A percentile compares a stretch with the other conserved stretches of the same genome.
Conservation (phyloP, 75 land plant species). For the Sequoia sempervirens region DNA sequence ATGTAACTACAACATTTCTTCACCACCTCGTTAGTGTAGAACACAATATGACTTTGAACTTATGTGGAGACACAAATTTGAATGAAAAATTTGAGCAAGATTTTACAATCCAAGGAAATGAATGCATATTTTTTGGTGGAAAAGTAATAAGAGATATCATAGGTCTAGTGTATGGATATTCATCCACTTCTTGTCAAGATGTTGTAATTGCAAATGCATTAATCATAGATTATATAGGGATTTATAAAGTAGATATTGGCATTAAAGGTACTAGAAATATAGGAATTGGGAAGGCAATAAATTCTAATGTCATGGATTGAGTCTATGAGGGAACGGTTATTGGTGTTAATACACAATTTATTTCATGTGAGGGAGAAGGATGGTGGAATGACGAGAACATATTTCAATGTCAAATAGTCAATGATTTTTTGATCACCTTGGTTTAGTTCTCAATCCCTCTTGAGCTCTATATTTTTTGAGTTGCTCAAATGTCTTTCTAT, state of each 20-base stretch:
- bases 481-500: constrained; percentile 38
- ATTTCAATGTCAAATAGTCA: constrained; percentile 31
- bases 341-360: constrained; percentile 86
- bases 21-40: constrained; percentile 33
- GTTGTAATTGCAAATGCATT: constrained; percentile 92
- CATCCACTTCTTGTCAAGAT: constrained; percentile 46
- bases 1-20: constrained; percentile 46
- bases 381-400: constrained; percentile 18
- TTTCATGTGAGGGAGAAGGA: constrained; percentile 51
- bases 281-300: constrained; percentile 85
- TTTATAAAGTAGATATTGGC: constrained; percentile 96
- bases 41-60: constrained; percentile 44
- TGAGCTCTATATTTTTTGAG: constrained; percentile 55
- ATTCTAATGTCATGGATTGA: constrained; percentile 86
- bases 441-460: constrained; percentile 60
- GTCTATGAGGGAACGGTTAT: constrained; percentile 63
- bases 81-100: constrained; percentile 84
- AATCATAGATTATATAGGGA: constrained; percentile 79
- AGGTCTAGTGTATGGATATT: constrained; percentile 77
- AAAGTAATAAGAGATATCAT: constrained; percentile 97
- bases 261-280: constrained; percentile 64
- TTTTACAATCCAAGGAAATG: constrained; percentile 80
- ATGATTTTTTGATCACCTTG: constrained; percentile 49
- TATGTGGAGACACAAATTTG: constrained; percentile 64
- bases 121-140: constrained; percentile 96